These are phyloP conservation scores for Trichoderma koningiopsis DNA, from an alignment of 2,329 filamentous ascomycete genomes.

Conservation along the genomic window DNA sequence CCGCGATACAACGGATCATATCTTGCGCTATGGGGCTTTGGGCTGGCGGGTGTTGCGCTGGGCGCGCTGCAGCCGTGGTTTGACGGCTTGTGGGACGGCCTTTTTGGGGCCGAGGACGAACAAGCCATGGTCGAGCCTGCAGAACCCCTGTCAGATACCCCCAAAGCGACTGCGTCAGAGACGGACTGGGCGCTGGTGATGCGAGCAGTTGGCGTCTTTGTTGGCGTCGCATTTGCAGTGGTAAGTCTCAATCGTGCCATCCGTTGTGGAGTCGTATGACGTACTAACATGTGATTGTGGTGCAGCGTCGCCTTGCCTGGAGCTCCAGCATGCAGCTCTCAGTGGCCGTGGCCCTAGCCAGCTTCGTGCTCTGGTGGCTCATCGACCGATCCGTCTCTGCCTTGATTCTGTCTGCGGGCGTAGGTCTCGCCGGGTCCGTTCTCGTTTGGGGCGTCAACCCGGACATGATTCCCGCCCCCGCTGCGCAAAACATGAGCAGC, in stretches of 20 bases:
- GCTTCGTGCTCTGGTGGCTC: slow-evolving; percentile 93
- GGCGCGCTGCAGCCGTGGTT: slow-evolving; percentile 83
- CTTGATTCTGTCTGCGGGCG: slow-evolving; percentile 73
- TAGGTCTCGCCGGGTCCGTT: slow-evolving; percentile 74
- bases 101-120: slow-evolving; percentile 44
- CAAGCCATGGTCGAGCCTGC: slow-evolving; percentile 32
- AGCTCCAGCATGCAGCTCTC: slow-evolving; percentile 93
- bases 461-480: slow-evolving; percentile 72
- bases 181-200: slow-evolving; percentile 73
- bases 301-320: slow-evolving; percentile 85
- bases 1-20: slow-evolving; percentile 63
- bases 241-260: slow-evolving; percentile 55
- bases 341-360: slow-evolving; percentile 82
- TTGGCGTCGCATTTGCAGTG: slow-evolving; percentile 69
- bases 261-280: neutral
- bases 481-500: slow-evolving; percentile 33
- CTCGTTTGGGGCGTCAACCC: slow-evolving; percentile 75
- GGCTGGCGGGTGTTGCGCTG: slow-evolving; percentile 69
- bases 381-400: slow-evolving; percentile 88
- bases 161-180: slow-evolving; percentile 43
- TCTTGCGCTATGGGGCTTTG: slow-evolving; percentile 76
- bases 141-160: slow-evolving; percentile 31
- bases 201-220: slow-evolving; percentile 61
- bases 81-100: slow-evolving; percentile 71
- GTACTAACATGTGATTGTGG: slow-evolving; percentile 24